A percentile compares a stretch with the other conserved stretches of the same genome.
These are phyloP conservation scores for Aspergillus biplanus DNA, from an alignment of 495 filamentous ascomycete species.

Conservation along the genomic window DNA sequence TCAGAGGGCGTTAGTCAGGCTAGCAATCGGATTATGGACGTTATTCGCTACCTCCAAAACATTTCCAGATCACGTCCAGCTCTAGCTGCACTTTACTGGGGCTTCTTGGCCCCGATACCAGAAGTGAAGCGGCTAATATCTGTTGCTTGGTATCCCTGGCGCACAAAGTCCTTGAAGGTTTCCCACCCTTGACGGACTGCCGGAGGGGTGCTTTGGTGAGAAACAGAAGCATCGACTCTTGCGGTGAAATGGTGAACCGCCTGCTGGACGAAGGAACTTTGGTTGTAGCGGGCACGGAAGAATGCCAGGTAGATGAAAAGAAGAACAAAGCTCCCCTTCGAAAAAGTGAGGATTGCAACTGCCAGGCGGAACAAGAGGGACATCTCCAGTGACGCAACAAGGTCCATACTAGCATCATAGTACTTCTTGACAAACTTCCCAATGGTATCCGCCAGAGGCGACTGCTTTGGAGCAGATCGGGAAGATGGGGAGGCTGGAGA, in stretches of 20 bases:
- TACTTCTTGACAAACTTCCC: conserved; percentile 95
- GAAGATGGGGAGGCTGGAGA: conserved; percentile 58
- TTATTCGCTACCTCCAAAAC: background rate
- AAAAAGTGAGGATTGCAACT: conserved; percentile 78
- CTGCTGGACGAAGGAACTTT: conserved; percentile 88
- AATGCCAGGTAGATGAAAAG: conserved; percentile 85
- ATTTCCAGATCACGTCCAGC: background rate
- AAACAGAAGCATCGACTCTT: conserved; percentile 76
- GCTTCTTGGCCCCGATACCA: conserved; percentile 61
- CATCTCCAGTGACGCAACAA: conserved; percentile 77
- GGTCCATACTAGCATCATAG: conserved; percentile 87
- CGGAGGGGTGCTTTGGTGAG: conserved; percentile 86
- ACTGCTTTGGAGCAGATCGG: conserved; percentile 64
- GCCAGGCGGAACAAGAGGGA: conserved; percentile 81
- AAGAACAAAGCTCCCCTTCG: conserved; percentile 87
- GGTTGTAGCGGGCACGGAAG: conserved; percentile 85
- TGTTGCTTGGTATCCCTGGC: conserved; percentile 77
- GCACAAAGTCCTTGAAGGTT: conserved; percentile 69
- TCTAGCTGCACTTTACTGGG: conserved; percentile 43
- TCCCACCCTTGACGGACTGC: conserved; percentile 84
- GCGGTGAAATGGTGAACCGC: conserved; percentile 73
- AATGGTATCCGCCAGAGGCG: conserved; percentile 77
- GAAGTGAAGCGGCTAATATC: conserved; percentile 72
- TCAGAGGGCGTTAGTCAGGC: background rate
- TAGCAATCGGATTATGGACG: background rate